phyloP scores from a whole-genome alignment of 164 flowering plant species.

The Protea cynaroides region DNA sequence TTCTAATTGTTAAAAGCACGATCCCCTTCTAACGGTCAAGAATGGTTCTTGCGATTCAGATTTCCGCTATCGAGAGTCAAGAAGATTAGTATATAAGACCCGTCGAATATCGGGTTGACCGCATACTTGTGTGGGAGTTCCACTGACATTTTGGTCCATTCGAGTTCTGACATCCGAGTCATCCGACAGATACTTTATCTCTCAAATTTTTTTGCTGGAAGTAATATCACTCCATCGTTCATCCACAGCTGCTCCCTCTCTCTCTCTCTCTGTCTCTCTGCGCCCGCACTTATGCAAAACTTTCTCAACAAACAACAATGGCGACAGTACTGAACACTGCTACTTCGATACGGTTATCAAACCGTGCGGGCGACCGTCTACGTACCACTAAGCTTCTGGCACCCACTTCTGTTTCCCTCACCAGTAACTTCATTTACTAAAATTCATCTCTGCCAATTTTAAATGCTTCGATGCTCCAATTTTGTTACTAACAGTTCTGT shows the following conservation, averaged over 20 bases:
- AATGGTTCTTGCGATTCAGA: too few species aligned
- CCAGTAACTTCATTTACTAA: constrained; percentile 22
- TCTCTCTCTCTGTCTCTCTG: background rate
- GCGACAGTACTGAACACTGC: constrained; percentile 40
- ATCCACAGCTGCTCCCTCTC: constrained; percentile 3
- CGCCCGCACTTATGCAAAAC: background rate
- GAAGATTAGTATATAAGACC: too few species aligned
- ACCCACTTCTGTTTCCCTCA: constrained; percentile 28
- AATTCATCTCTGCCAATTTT: background rate
- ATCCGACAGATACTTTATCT: too few species aligned
- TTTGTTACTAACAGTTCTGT: background rate
- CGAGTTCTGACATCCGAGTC: too few species aligned
- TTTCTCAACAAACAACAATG: constrained; percentile 30
- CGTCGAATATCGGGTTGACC: too few species aligned
- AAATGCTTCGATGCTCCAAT: background rate
- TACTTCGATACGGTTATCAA: constrained; percentile 25
- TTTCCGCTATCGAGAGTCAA: too few species aligned
- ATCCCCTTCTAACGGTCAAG: too few species aligned
- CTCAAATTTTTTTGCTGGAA: too few species aligned
- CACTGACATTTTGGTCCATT: too few species aligned
- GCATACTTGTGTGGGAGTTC: too few species aligned
- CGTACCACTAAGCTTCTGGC: constrained; percentile 14
- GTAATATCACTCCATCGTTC: background rate
- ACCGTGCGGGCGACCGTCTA: constrained; percentile 7
- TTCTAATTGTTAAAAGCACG: too few species aligned